phyloP scores from a whole-genome alignment of 176 grass and related monocot genomes.

The Musa schizocarpa region DNA sequence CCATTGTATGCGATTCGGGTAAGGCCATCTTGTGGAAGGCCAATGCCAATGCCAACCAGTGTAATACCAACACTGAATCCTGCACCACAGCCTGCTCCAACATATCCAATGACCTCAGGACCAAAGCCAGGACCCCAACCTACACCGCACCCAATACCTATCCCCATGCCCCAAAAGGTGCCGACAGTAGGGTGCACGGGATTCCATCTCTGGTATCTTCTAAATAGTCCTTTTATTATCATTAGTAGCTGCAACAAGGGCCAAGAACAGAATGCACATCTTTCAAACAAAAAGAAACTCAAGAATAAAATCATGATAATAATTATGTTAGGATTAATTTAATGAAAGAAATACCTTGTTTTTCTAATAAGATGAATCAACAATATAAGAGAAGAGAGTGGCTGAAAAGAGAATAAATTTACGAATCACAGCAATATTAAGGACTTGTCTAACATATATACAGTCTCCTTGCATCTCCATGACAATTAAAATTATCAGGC shows the following conservation, averaged over 20 bases:
- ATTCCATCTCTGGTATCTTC: slow-evolving; percentile 83
- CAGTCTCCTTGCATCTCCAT: background rate
- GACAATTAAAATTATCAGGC: background rate
- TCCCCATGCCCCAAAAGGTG: slow-evolving; percentile 80
- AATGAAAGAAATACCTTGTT: too few relatives aligned
- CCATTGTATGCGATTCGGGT: slow-evolving; percentile 37
- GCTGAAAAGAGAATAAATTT: background rate
- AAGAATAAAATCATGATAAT: background rate
- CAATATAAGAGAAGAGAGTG: background rate
- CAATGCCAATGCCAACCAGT: slow-evolving; percentile 62
- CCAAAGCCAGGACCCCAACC: slow-evolving; percentile 93
- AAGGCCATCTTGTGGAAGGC: slow-evolving; percentile 60
- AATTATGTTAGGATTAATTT: background rate
- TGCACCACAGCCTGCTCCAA: slow-evolving; percentile 74
- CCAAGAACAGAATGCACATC: background rate
- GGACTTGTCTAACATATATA: background rate
- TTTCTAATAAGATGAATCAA: background rate
- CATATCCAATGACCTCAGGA: slow-evolving; percentile 82
- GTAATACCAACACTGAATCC: slow-evolving; percentile 88
- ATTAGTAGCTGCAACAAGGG: slow-evolving; percentile 39
- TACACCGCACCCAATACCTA: slow-evolving; percentile 82
- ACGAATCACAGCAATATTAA: background rate
- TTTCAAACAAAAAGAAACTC: background rate
- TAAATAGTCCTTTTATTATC: slow-evolving; percentile 79
- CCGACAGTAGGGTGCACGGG: slow-evolving; percentile 82